These are phyloP conservation scores for Cucumis hystrix DNA, from an alignment of 306 rosid species.

Conservation along the genomic window DNA sequence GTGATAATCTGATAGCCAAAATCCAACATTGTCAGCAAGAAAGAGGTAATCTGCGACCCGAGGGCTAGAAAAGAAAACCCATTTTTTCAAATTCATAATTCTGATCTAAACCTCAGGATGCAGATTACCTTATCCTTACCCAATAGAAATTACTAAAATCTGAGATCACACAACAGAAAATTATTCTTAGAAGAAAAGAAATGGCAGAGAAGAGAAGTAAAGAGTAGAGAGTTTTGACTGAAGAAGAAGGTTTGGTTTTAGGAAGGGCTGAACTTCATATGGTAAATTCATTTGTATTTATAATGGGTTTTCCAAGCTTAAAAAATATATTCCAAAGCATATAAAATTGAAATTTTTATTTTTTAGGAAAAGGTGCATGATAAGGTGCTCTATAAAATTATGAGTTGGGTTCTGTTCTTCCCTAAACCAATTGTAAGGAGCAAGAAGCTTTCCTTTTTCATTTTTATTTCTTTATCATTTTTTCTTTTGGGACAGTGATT, in stretches of 20 bases:
- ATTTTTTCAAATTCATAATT: neutral
- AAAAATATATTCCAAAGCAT: constrained; percentile 9
- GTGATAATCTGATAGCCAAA: neutral
- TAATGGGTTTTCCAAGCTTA: constrained; percentile 16
- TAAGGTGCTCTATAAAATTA: constrained; percentile 21
- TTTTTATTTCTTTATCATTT: neutral
- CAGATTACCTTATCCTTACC: constrained; percentile 39
- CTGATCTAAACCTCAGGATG: constrained; percentile 69
- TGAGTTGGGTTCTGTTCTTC: constrained; percentile 21
- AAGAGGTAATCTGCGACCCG: constrained; percentile 39
- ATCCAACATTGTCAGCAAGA: constrained; percentile 12
- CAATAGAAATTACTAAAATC: constrained; percentile 7
- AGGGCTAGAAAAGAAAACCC: constrained; percentile 27
- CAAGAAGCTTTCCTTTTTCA: constrained; percentile 25
- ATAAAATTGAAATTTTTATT: neutral
- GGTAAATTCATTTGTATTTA: constrained; percentile 25
- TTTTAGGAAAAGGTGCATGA: constrained; percentile 3
- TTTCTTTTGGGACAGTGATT: constrained; percentile 15
- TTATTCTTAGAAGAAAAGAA: neutral
- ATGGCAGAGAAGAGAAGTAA: neutral
- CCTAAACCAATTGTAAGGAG: constrained; percentile 18
- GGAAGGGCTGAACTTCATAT: constrained; percentile 10
- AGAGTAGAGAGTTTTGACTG: neutral
- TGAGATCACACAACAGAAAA: neutral
- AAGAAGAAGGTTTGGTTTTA: constrained; percentile 5